Evolutionary conservation across 257 asterid genomes (phyloP).

Genomic region (Misopates orontium): DNA sequence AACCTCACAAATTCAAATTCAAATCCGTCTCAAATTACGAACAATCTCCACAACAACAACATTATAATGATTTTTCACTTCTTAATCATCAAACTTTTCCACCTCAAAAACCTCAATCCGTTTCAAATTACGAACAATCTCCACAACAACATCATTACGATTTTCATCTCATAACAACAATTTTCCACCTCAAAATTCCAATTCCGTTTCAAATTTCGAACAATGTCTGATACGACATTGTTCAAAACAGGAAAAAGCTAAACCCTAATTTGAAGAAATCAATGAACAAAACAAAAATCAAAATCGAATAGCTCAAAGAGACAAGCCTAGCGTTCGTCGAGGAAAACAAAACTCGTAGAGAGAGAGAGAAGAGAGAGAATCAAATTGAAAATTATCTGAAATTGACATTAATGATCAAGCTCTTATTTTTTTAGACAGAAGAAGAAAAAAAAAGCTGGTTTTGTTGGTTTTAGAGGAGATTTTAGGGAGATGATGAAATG

Average conservation of each 20-base stretch:
- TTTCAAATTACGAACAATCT: conserved; percentile 37
- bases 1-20: conserved; percentile 23
- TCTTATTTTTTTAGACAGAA: too few species aligned
- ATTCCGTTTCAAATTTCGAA: conserved; percentile 29
- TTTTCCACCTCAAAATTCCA: conserved; percentile 19
- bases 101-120: conserved; percentile 23
- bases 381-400: neutral
- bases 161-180: neutral
- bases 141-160: neutral
- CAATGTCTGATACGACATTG: conserved; percentile 42
- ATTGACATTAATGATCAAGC: neutral
- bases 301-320: neutral
- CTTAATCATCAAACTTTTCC: neutral
- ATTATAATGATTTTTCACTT: neutral
- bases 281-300: conserved; percentile 2
- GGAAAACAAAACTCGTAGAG: neutral
- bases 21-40: conserved; percentile 28
- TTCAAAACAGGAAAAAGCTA: conserved; percentile 21
- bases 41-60: conserved; percentile 27
- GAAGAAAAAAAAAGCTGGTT: neutral
- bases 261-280: conserved; percentile 15
- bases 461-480: conserved; percentile 16
- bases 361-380: too few species aligned
- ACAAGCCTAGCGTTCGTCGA: neutral
- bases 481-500: conserved; percentile 21